Base-by-base conservation (phyloP, 225 moss, liverwort and hornwort genomes). In the Bryum argenteum region DNA sequence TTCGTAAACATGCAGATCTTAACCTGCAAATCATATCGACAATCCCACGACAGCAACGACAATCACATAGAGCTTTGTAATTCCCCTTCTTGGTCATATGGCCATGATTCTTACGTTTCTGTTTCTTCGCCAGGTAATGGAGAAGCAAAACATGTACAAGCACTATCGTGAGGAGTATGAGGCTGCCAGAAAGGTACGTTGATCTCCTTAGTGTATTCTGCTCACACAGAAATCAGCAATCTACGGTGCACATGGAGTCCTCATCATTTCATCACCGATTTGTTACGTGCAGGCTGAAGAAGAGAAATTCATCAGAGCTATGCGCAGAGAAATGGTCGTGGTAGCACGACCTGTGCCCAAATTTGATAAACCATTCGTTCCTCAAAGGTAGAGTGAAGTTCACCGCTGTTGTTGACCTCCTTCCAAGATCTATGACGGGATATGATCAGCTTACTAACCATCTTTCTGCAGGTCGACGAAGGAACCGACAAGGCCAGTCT, bases 131-230 rank as follows among this genome's bases (percentile, higher is more conserved):
- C 83, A 98, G 97, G 91, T 99, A 22, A 80, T 81, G 51, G 92
- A 90, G 79, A 99, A 94, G 71, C 91, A 99, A 16, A 89, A 82
- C 44, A 79, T 94, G 76, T 99, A 94, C 55, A 91, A 94, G 73
- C 91, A 91, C 60, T 99, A 89, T 24, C 88, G 94, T 42, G 98
- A 99, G 61, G 98, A 94, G 71, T 94, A 90, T 58, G 98, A 99
- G 79, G 89, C 94, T 67, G 92, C 84, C 6, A 83, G 88, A 75
- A 94, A 89, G 89, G 94, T 91, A 74, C 1, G 21, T 20, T 8
- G 16, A 8, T 37, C 1, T 60, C 18, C 26, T 3, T 0, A 1
- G 16, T 20, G 2, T 5, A 4, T 6, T 21, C 0, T 26, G 8
- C 9, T 21, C 2, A 21, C 20, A 16, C 33, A 0, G 2, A 21